Evolutionary conservation across 495 filamentous ascomycete species (phyloP).

Genomic region (Astrocystis sublimbata): DNA sequence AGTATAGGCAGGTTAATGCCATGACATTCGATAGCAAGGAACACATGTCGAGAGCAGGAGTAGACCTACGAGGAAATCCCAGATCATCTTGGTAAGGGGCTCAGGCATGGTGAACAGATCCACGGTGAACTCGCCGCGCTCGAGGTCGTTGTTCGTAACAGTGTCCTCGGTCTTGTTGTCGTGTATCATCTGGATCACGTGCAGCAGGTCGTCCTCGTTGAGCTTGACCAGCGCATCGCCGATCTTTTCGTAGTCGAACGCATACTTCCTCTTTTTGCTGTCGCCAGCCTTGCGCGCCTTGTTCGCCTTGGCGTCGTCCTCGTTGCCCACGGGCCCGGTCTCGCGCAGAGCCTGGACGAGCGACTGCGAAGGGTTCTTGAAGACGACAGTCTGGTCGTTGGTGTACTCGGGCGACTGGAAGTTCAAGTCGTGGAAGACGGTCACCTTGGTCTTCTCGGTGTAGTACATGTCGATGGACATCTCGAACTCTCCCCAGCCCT

Average conservation of each 20-base stretch:
- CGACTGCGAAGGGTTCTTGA: slow-evolving; percentile 88
- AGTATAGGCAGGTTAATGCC: not conserved
- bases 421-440: slow-evolving; percentile 86
- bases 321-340: slow-evolving; percentile 79
- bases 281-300: slow-evolving; percentile 60
- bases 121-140: slow-evolving; percentile 97
- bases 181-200: slow-evolving; percentile 96
- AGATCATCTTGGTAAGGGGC: slow-evolving; percentile 78
- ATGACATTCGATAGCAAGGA: not conserved
- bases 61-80: slow-evolving; percentile 68
- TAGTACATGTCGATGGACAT: slow-evolving; percentile 80
- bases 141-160: slow-evolving; percentile 95
- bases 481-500: slow-evolving; percentile 99
- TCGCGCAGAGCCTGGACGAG: slow-evolving; percentile 72
- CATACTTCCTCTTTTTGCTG: slow-evolving; percentile 82
- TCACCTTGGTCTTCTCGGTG: slow-evolving; percentile 82
- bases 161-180: slow-evolving; percentile 91
- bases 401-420: slow-evolving; percentile 82
- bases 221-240: slow-evolving; percentile 88
- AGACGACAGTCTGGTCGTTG: slow-evolving; percentile 74
- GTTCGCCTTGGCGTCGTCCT: slow-evolving; percentile 58
- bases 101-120: slow-evolving; percentile 96
- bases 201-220: slow-evolving; percentile 83
- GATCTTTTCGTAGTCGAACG: slow-evolving; percentile 94
- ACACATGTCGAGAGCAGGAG: not conserved